phyloP scores from a whole-genome alignment of 805 yeast genomes.

The Lachancea nothofagi region DNA sequence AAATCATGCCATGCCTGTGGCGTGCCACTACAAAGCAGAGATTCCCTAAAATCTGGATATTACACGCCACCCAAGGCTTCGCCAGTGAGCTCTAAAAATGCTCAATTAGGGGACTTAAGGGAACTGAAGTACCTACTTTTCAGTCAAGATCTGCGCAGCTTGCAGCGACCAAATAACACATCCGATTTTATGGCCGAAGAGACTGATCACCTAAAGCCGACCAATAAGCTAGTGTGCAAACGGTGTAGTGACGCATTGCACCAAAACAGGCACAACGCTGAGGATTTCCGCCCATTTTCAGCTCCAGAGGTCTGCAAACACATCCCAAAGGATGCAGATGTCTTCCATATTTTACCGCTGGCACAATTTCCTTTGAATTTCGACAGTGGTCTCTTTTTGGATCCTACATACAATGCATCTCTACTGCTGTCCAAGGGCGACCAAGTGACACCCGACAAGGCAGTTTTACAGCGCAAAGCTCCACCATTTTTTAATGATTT shows the following conservation, averaged over 20 bases:
- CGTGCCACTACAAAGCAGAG: constrained; percentile 40
- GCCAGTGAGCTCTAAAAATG: background rate
- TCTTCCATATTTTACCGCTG: constrained; percentile 60
- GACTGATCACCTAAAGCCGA: too few species aligned
- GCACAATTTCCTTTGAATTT: constrained; percentile 68
- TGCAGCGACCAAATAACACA: too few species aligned
- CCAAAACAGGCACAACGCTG: constrained; percentile 37
- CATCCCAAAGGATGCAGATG: constrained; percentile 40
- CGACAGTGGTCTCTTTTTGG: constrained; percentile 23
- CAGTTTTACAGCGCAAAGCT: constrained; percentile 21
- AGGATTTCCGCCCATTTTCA: constrained; percentile 31
- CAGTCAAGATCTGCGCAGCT: constrained; percentile 25
- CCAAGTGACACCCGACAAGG: constrained; percentile 25
- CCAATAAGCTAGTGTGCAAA: constrained; percentile 34
- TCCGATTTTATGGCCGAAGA: too few species aligned
- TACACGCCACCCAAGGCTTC: constrained; percentile 30
- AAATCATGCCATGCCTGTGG: constrained; percentile 56
- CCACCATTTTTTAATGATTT: constrained; percentile 31
- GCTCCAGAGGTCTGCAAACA: constrained; percentile 29
- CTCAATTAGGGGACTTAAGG: constrained; percentile 11
- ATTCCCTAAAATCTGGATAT: constrained; percentile 40
- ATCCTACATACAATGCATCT: constrained; percentile 12
- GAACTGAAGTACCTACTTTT: constrained; percentile 29
- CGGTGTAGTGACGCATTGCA: constrained; percentile 52
- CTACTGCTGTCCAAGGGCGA: constrained; percentile 30